Percentiles rank a stretch among this genome's conserved stretches.
Evolutionary conservation across 805 yeast species (phyloP).

Genomic region (Candida pini): DNA sequence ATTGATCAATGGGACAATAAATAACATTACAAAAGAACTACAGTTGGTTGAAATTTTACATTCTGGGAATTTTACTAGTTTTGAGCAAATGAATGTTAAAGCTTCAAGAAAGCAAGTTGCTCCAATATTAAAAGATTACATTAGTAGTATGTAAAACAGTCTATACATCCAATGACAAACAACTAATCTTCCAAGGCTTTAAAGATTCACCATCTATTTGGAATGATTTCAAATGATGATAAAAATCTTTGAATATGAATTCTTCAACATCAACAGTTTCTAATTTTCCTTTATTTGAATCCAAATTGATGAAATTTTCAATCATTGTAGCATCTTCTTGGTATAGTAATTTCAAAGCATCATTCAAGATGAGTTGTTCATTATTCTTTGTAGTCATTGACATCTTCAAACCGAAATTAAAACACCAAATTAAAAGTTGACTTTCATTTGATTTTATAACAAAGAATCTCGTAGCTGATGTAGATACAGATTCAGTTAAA

Average conservation of each 20-base stretch:
- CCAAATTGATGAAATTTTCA: slow-evolving; percentile 20
- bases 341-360: slow-evolving; percentile 42
- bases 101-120: slow-evolving; percentile 88
- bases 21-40: slow-evolving; percentile 18
- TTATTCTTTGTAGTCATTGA: slow-evolving; percentile 8
- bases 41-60: slow-evolving; percentile 14
- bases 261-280: slow-evolving; percentile 31
- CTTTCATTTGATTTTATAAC: slow-evolving; percentile 16
- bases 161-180: slow-evolving; percentile 16
- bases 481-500: slow-evolving; percentile 37
- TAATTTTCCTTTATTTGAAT: slow-evolving; percentile 10
- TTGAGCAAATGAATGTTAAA: slow-evolving; percentile 43
- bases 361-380: slow-evolving; percentile 4
- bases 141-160: background rate
- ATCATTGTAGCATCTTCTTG: slow-evolving; percentile 27
- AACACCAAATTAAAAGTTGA: slow-evolving; percentile 40
- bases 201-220: slow-evolving; percentile 6
- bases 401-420: slow-evolving; percentile 35
- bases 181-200: slow-evolving; percentile 28
- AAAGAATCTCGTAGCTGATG: slow-evolving; percentile 35
- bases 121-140: slow-evolving; percentile 39
- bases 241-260: slow-evolving; percentile 29
- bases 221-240: slow-evolving; percentile 18
- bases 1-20: slow-evolving; percentile 12
- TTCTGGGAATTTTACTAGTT: slow-evolving; percentile 9